phyloP scores from a whole-genome alignment of 495 filamentous ascomycete genomes.

The Saxispiralis lemnorum region DNA sequence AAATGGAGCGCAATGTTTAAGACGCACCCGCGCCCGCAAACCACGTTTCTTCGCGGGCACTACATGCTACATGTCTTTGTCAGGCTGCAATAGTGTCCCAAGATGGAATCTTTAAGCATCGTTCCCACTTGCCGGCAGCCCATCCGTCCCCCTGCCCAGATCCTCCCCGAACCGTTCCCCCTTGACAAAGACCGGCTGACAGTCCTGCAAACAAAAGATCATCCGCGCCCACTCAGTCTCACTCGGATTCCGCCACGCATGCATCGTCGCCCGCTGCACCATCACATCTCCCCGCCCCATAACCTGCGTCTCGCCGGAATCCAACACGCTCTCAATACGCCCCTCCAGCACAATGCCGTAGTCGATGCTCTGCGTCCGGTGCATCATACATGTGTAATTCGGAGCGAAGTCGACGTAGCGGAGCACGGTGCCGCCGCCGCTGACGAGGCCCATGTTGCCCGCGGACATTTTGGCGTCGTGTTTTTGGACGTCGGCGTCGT shows the following conservation, averaged over 20 bases:
- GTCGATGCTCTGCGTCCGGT: constrained; percentile 55
- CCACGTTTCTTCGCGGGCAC: no score
- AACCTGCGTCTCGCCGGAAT: constrained; percentile 34
- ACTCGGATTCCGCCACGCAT: constrained; percentile 45
- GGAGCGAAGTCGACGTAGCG: constrained; percentile 47
- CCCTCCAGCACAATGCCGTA: constrained; percentile 68
- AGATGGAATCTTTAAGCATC: constrained; percentile 6
- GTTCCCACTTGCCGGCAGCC: constrained; percentile 15
- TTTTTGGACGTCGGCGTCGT: constrained; percentile 32
- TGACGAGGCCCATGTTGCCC: constrained; percentile 22
- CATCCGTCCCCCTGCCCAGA: constrained; percentile 14
- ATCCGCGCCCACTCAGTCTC: constrained; percentile 25
- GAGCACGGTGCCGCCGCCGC: constrained; percentile 34
- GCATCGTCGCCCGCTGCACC: constrained; percentile 51
- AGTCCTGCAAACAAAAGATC: constrained; percentile 17
- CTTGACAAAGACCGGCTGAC: constrained; percentile 11
- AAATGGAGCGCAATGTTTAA: no score
- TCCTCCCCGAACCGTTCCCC: constrained; percentile 16
- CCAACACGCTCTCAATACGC: constrained; percentile 40
- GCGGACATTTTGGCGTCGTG: constrained; percentile 18
- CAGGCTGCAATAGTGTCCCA: no score
- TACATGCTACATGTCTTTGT: no score
- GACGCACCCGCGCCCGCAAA: no score
- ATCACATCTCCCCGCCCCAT: constrained; percentile 44
- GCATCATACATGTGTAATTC: constrained; percentile 38